Evolutionary conservation across 2,329 filamentous ascomycete species (phyloP), one percentile per base, ranked within the genome.

Genomic region (Lecanicillium sp.): DNA sequence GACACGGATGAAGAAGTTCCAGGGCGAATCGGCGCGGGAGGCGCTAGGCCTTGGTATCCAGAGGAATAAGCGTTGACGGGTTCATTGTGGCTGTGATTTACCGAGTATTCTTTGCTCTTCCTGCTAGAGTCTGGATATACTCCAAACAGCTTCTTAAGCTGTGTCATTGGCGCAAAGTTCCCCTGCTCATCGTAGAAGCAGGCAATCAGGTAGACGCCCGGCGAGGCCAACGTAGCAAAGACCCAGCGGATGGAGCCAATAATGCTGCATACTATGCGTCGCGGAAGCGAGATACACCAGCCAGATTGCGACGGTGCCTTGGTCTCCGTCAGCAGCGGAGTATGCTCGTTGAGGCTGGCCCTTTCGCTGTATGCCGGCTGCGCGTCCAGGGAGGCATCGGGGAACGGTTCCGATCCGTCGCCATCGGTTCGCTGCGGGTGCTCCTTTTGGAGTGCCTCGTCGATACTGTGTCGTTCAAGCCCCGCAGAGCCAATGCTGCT

Each of bases 111-210:
- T 38, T 58, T 59, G 43, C 65, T n/a, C 22, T 43, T 43, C 20
- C 37, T 33, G 8, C 37, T 25, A 17, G 33, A 29, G 29, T 30
- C 33, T 14, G 41, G 41, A 20, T 43, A 62, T 25, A 62, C 49
- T 35, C 72, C 70, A 45, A 77, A 73, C 18, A 90, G 66, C 52
- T 73, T 81, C 54, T 75, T 73, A 31, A 92, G 62, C 42, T 86
- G 88, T 35, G 79, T 64, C 42, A 92, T 63, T n/a, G 86, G 77
- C 38, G 86, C 83, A 57, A 94, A 94, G 36, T 70, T 70, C 36
- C 87, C 87, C 42, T 84, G 67, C 33, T 87, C 80, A 53, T 94
- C 81, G 63, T 85, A 90, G 51, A 96, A 83, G 55, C 76, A 88
- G 47, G 85, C 82, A 43, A 89, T 77, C 40, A 95, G 63, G 61